Evolutionary conservation across 2,329 filamentous ascomycete species (phyloP), one percentile per base, ranked within the genome.

Genomic region (Aureobasidium subglaciale): DNA sequence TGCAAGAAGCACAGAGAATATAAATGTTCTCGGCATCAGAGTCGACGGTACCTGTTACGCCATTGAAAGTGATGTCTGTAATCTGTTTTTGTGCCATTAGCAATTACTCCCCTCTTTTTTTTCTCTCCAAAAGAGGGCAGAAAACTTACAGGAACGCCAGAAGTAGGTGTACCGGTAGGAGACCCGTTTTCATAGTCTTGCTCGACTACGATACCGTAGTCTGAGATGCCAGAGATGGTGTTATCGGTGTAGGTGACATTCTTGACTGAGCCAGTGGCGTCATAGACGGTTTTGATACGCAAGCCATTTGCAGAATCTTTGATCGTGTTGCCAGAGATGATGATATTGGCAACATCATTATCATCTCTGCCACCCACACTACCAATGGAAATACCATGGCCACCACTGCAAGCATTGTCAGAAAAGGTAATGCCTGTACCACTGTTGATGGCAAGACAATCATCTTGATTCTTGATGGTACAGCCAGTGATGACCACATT

Each of bases 171-270:
- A 16, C 75, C 76, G 7, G 69, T 73, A 4, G 73, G 71, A 38
- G 72, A 71, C 49, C 75, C 74, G 59, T 77, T 77, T 61, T 74
- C 67, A 61, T 82, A 82, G 64, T 82, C 78, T 69, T 84, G 81
- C 42, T 83, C 71, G 57, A 84, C 75, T 50, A 82, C 71, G 57
- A 83, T 77, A 37, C 77, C 80, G 63, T 82, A 81, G 20, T 75
- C 69, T 52, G 75, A 65, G 62, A 82, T 81, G 38, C 68, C 66
- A 37, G 69, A 72, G 2, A 83, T 69, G 1, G 70, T 73, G 65
- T 83, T 82, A 59, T 72, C 70, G 37, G 69, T 70, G 70, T 81
- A 84, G 1, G 75, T 80, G 30, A 84, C 70, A 55, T 72, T 73
- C 27, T 65, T 69, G 56, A 83, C 75, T n/a, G 70, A 70, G 37